These are phyloP conservation scores for Heterobasidion parviporum DNA, from an alignment of 1,284 basidiomycete genomes.

Conservation along the genomic window DNA sequence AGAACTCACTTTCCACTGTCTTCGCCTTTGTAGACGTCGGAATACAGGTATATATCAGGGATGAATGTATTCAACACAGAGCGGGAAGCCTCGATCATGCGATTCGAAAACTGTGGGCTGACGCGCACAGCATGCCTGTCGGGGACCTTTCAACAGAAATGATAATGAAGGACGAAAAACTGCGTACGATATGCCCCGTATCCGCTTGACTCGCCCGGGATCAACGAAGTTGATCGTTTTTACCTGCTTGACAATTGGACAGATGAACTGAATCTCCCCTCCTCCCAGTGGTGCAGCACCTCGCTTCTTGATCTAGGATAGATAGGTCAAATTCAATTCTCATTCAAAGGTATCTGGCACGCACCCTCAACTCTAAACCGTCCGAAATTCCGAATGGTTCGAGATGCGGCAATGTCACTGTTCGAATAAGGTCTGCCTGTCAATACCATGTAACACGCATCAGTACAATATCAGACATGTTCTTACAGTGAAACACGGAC, in stretches of 20 bases:
- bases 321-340: conserved; percentile 1
- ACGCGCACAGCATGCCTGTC: conserved; percentile 87
- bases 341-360: conserved; percentile 14
- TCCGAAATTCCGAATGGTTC: conserved; percentile 86
- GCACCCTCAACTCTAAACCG: conserved; percentile 76
- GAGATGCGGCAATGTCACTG: conserved; percentile 88
- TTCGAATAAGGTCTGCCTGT: conserved; percentile 87
- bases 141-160: conserved; percentile 1
- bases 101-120: conserved; percentile 94
- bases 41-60: conserved; percentile 97
- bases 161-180: conserved; percentile 22
- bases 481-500: conserved; percentile 34
- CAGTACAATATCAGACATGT: conserved; percentile 8
- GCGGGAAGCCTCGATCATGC: conserved; percentile 92
- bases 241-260: conserved; percentile 83
- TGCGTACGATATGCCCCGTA: conserved; percentile 84
- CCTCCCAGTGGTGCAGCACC: conserved; percentile 90
- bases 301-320: conserved; percentile 85
- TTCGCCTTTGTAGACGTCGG: conserved; percentile 96
- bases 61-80: conserved; percentile 94
- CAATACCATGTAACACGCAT: not conserved
- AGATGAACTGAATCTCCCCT: conserved; percentile 90
- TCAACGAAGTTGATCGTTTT: conserved; percentile 92
- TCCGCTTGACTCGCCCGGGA: conserved; percentile 85
- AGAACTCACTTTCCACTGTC: conserved; percentile 85